phyloP scores from a whole-genome alignment of 192 early-diverging fungal species.

The Entomortierella chlamydospora region DNA sequence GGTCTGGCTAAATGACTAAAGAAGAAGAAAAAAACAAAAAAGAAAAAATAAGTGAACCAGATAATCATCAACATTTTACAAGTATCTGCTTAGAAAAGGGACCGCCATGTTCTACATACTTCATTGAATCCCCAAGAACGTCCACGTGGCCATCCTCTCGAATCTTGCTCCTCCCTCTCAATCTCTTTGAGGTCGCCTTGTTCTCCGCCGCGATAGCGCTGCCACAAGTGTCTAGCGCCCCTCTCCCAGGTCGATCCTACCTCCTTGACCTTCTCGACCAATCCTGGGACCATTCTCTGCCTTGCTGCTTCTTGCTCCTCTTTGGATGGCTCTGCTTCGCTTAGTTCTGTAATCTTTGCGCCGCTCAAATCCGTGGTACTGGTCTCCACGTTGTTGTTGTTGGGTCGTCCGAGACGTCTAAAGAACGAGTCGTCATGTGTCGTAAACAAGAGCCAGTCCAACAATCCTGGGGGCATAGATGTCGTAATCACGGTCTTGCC shows the following conservation, averaged over 20 bases:
- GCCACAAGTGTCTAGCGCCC: constrained; percentile 49
- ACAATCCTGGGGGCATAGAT: constrained; percentile 32
- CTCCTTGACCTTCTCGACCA: constrained; percentile 52
- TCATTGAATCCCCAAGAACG: constrained; percentile 33
- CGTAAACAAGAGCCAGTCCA: constrained; percentile 54
- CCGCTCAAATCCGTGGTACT: neutral
- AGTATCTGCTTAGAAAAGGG: neutral
- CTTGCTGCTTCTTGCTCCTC: constrained; percentile 6
- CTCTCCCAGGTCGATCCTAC: constrained; percentile 47
- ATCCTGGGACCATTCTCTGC: constrained; percentile 27
- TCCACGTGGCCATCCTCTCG: constrained; percentile 35
- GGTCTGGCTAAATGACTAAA: constrained; percentile 38
- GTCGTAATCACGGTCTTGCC: constrained; percentile 50
- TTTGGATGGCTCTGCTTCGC: constrained; percentile 8
- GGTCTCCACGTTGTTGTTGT: neutral
- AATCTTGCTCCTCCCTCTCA: constrained; percentile 16
- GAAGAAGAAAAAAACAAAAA: no score
- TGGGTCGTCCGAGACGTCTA: constrained; percentile 18
- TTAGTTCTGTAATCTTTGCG: constrained; percentile 25
- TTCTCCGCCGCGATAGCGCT: constrained; percentile 8
- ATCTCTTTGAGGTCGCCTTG: neutral
- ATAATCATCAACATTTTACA: no score
- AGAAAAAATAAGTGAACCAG: no score
- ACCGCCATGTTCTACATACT: constrained; percentile 1
- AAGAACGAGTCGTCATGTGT: constrained; percentile 55